Conservation (phyloP, 2,329 filamentous ascomycete genomes). For the Penicillium sp. region DNA sequence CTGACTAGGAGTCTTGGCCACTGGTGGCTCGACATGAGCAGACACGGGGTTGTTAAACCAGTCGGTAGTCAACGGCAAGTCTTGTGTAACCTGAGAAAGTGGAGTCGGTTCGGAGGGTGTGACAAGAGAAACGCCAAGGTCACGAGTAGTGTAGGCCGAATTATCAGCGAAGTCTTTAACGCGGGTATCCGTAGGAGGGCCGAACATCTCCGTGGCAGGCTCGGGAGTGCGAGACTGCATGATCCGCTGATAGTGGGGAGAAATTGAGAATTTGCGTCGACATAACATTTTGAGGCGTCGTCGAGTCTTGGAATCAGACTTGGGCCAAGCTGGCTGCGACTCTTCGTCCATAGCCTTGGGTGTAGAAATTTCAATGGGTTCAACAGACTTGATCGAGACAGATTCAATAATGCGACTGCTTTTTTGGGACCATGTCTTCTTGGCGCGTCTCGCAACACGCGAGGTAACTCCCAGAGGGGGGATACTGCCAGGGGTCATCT, state of each 20-base stretch:
- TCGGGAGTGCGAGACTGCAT: constrained; percentile 62
- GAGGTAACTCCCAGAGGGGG: constrained; percentile 65
- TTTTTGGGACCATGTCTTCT: constrained; percentile 58
- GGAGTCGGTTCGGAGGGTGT: constrained; percentile 42
- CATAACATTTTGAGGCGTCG: constrained; percentile 60
- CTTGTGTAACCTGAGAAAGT: constrained; percentile 37
- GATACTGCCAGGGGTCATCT: constrained; percentile 62
- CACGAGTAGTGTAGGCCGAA: constrained; percentile 44
- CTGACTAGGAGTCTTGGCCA: constrained; percentile 9
- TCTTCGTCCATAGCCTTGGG: constrained; percentile 40
- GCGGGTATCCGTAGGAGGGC: constrained; percentile 30
- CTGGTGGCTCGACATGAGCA: constrained; percentile 5
- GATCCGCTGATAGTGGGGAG: constrained; percentile 64
- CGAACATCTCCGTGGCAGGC: constrained; percentile 49
- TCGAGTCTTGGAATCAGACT: constrained; percentile 58
- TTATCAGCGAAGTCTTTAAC: constrained; percentile 24
- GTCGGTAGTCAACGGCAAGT: constrained; percentile 27
- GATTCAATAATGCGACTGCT: constrained; percentile 33
- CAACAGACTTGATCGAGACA: constrained; percentile 10
- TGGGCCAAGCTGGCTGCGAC: constrained; percentile 53
- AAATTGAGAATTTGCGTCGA: constrained; percentile 61
- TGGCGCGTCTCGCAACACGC: constrained; percentile 62
- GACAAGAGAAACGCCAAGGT: constrained; percentile 47
- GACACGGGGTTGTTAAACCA: constrained; percentile 41
- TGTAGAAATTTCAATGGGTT: constrained; percentile 50